Evolutionary conservation across 1,284 basidiomycete species (phyloP).

Genomic region (Moniliophthora roreri): DNA sequence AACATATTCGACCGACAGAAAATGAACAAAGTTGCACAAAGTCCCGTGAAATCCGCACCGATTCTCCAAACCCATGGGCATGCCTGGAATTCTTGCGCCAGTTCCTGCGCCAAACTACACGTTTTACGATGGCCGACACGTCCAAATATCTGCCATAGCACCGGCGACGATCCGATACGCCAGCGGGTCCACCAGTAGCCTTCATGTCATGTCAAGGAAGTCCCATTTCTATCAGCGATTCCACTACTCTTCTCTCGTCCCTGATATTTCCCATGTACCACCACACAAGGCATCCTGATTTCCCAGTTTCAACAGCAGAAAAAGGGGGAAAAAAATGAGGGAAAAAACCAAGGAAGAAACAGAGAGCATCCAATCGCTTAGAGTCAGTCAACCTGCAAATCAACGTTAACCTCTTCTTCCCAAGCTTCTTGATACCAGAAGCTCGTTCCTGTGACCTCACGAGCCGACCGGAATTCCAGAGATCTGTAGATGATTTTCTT

Average conservation of each 20-base stretch:
- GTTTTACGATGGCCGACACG: constrained; percentile 43
- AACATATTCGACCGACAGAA: not conserved
- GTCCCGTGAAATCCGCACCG: too few species aligned
- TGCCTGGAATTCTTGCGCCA: constrained; percentile 1
- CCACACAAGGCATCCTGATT: too few species aligned
- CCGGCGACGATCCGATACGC: constrained; percentile 9
- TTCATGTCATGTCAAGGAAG: constrained; percentile 42
- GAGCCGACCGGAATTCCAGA: not conserved
- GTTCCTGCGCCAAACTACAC: constrained; percentile 24
- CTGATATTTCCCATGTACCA: too few species aligned
- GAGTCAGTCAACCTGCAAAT: too few species aligned
- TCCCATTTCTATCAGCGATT: too few species aligned
- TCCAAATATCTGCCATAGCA: constrained; percentile 7
- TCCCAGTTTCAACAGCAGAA: too few species aligned
- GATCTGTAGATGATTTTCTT: not conserved
- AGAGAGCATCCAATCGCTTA: too few species aligned
- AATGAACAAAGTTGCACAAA: too few species aligned
- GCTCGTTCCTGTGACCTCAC: not conserved
- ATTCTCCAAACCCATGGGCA: too few species aligned
- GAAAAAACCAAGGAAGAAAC: too few species aligned
- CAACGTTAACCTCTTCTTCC: too few species aligned
- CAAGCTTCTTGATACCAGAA: not conserved
- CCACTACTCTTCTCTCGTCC: too few species aligned
- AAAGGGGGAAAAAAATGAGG: not conserved
- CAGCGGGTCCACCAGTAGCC: constrained; percentile 29